Percentiles rank a stretch among this genome's conserved stretches.
phyloP scores from a whole-genome alignment of 768 basidiomycete species.

The Hypholoma sublateritium region DNA sequence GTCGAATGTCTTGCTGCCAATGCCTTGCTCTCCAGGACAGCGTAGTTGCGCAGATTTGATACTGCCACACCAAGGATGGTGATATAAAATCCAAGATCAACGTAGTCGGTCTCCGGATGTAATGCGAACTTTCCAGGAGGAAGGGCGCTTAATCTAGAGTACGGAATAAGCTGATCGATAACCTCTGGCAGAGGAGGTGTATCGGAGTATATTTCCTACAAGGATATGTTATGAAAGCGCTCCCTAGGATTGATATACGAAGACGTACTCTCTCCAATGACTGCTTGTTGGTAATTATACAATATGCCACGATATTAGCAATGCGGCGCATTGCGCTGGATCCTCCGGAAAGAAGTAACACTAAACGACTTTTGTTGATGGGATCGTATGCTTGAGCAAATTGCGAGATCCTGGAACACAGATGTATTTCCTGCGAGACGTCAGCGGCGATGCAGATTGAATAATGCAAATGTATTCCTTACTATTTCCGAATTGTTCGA shows the following conservation, averaged over 20 bases:
- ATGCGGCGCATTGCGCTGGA: slow-evolving; percentile 52
- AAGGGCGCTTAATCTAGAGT: slow-evolving; percentile 26
- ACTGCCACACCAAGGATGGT: slow-evolving; percentile 60
- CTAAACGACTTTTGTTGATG: slow-evolving; percentile 47
- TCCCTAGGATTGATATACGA: slow-evolving; percentile 19
- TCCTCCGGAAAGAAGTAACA: slow-evolving; percentile 53
- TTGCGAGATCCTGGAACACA: slow-evolving; percentile 45
- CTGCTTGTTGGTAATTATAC: slow-evolving; percentile 36
- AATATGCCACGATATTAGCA: slow-evolving; percentile 56
- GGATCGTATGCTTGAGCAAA: slow-evolving; percentile 41
- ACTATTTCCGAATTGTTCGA: slow-evolving; percentile 25
- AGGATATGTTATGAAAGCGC: slow-evolving; percentile 10
- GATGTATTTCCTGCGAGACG: slow-evolving; percentile 39
- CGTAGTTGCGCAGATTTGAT: slow-evolving; percentile 57
- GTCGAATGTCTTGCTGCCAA: background rate
- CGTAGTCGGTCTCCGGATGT: slow-evolving; percentile 57
- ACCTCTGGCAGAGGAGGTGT: slow-evolving; percentile 54
- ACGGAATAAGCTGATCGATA: slow-evolving; percentile 45
- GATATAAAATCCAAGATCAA: slow-evolving; percentile 54
- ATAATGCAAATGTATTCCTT: background rate
- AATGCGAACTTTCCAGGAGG: slow-evolving; percentile 52
- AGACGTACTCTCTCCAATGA: slow-evolving; percentile 11
- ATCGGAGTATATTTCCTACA: slow-evolving; percentile 40
- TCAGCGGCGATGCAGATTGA: background rate
- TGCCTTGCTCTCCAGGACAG: slow-evolving; percentile 41